These are phyloP conservation scores for Coemansia reversa DNA, from an alignment of 192 early-diverging fungal species.

Conservation along the genomic window DNA sequence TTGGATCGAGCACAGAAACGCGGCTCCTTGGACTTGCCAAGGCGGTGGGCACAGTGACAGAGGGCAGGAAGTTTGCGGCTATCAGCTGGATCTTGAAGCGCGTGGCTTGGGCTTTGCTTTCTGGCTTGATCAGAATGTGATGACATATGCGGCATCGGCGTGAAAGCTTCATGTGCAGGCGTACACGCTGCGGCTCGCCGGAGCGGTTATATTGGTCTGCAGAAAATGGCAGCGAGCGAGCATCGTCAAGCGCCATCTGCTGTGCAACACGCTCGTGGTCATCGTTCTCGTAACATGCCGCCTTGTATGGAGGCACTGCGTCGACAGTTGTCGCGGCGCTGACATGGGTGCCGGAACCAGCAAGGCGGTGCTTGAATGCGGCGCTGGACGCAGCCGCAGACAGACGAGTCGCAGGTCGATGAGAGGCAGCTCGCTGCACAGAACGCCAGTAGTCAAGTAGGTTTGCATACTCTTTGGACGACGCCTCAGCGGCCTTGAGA, in stretches of 20 bases:
- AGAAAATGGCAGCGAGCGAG: conserved; percentile 56
- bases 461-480: conserved; percentile 78
- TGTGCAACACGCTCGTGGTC: conserved; percentile 16
- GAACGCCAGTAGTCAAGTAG: conserved; percentile 86
- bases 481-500: conserved; percentile 64
- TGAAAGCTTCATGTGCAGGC: conserved; percentile 80
- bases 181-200: conserved; percentile 74
- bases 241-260: conserved; percentile 21
- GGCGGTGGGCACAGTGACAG: conserved; percentile 58
- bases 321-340: neutral
- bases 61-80: conserved; percentile 79
- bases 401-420: conserved; percentile 5
- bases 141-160: conserved; percentile 86
- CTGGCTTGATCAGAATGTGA: conserved; percentile 88
- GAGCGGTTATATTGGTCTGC: conserved; percentile 28
- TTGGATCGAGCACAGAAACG: conserved; percentile 1
- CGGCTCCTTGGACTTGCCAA: conserved; percentile 20
- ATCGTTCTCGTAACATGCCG: conserved; percentile 10
- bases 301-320: conserved; percentile 25
- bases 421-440: conserved; percentile 56
- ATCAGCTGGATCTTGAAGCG: conserved; percentile 88
- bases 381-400: neutral
- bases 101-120: conserved; percentile 84
- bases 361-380: conserved; percentile 32
- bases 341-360: neutral